phyloP scores from a whole-genome alignment of 2,329 filamentous ascomycete genomes.

The Fusarium sp. region DNA sequence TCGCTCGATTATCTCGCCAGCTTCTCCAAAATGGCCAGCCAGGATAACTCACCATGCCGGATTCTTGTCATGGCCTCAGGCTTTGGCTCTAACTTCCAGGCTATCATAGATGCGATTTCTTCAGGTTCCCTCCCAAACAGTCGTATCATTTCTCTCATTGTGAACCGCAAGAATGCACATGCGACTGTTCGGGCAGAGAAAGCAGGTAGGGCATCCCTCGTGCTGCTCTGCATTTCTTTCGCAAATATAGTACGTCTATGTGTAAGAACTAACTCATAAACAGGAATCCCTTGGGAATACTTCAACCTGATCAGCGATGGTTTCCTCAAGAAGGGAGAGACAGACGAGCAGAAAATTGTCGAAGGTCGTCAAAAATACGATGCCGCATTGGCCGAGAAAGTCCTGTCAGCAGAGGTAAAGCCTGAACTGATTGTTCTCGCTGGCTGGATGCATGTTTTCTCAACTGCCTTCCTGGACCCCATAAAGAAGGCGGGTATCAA shows the following conservation, averaged over 20 bases:
- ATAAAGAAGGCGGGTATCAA: slow-evolving; percentile 70
- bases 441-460: slow-evolving; percentile 90
- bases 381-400: slow-evolving; percentile 75
- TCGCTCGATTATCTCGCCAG: not conserved
- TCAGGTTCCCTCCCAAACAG: slow-evolving; percentile 56
- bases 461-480: slow-evolving; percentile 75
- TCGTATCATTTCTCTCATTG: slow-evolving; percentile 60
- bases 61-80: slow-evolving; percentile 79
- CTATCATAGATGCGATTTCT: slow-evolving; percentile 68
- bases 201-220: slow-evolving; percentile 53
- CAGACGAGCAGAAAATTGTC: slow-evolving; percentile 64
- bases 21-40: slow-evolving; percentile 21
- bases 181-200: slow-evolving; percentile 58
- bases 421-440: slow-evolving; percentile 84
- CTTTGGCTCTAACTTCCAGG: slow-evolving; percentile 83
- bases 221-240: not conserved
- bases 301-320: slow-evolving; percentile 73
- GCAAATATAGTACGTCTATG: not conserved
- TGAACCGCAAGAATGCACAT: slow-evolving; percentile 63
- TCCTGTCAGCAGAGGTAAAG: slow-evolving; percentile 62
- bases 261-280: not conserved
- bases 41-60: slow-evolving; percentile 54
- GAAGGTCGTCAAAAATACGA: slow-evolving; percentile 80
- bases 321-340: slow-evolving; percentile 68
- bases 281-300: slow-evolving; percentile 75